phyloP scores from a whole-genome alignment of 805 yeast genomes.

The Groenewaldozyma salmanticensis region DNA sequence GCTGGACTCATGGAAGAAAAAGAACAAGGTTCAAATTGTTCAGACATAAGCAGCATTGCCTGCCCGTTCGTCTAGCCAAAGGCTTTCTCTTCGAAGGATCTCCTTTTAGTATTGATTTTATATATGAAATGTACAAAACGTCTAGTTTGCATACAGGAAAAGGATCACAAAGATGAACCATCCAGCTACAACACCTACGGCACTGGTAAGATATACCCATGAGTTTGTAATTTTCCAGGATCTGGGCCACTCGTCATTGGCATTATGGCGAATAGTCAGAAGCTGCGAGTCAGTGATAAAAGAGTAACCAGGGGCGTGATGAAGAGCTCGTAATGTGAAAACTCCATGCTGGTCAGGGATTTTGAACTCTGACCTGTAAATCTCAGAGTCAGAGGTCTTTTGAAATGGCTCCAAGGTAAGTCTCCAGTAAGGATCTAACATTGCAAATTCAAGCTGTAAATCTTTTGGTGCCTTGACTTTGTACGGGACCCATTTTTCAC shows the following conservation, averaged over 20 bases:
- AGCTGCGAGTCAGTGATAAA: slow-evolving; percentile 56
- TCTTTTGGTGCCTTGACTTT: slow-evolving; percentile 28
- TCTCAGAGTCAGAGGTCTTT: slow-evolving; percentile 27
- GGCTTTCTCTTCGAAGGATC: no score
- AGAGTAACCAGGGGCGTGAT: slow-evolving; percentile 66
- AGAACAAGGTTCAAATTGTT: slow-evolving; percentile 42
- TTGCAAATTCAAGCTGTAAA: slow-evolving; percentile 74
- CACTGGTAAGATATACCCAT: slow-evolving; percentile 78
- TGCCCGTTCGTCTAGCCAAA: no score
- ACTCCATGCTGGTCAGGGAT: slow-evolving; percentile 96
- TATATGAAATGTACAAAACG: neutral
- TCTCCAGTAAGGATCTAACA: slow-evolving; percentile 95
- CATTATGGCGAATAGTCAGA: slow-evolving; percentile 84
- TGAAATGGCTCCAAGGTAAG: slow-evolving; percentile 40
- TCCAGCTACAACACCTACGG: slow-evolving; percentile 55
- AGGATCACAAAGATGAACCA: slow-evolving; percentile 73
- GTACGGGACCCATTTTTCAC: slow-evolving; percentile 63
- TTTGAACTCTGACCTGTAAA: slow-evolving; percentile 47
- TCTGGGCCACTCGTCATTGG: slow-evolving; percentile 90
- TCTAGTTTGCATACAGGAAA: slow-evolving; percentile 36
- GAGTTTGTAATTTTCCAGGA: slow-evolving; percentile 90
- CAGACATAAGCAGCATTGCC: slow-evolving; percentile 12
- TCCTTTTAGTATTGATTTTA: neutral
- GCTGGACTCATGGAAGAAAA: slow-evolving; percentile 41
- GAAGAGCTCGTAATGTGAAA: slow-evolving; percentile 75